A percentile compares a stretch with the other conserved stretches of the same genome.
Evolutionary conservation across 2,329 filamentous ascomycete species (phyloP).

Genomic region (Apiospora phragmitis): DNA sequence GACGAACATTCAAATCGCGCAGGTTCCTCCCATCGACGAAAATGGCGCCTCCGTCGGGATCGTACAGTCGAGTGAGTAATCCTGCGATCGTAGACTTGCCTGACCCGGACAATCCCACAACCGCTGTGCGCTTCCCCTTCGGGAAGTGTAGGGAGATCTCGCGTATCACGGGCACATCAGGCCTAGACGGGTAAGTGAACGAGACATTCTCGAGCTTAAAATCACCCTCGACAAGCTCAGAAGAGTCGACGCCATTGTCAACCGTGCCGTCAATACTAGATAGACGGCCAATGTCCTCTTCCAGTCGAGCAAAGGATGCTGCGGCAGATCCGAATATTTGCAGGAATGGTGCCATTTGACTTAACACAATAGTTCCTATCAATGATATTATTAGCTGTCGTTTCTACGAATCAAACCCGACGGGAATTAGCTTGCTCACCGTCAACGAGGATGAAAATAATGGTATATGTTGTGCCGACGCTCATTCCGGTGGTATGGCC

Average conservation of each 20-base stretch:
- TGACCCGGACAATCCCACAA: conserved; percentile 51
- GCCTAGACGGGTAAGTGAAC: conserved; percentile 40
- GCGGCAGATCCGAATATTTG: conserved; percentile 58
- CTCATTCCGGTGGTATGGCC: conserved; percentile 35
- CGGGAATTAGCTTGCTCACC: conserved; percentile 34
- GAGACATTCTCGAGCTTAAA: conserved; percentile 37
- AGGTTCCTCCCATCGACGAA: conserved; percentile 49
- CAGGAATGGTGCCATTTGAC: conserved; percentile 61
- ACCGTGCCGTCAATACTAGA: conserved; percentile 45
- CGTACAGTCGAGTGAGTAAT: conserved; percentile 58
- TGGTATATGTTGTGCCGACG: conserved; percentile 58
- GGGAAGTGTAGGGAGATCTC: conserved; percentile 34
- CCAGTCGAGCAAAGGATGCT: conserved; percentile 54
- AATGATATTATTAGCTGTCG: conserved; percentile 34
- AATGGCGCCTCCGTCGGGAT: conserved; percentile 50
- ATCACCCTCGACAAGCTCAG: conserved; percentile 40
- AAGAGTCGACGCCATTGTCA: conserved; percentile 35
- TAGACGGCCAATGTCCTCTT: conserved; percentile 52
- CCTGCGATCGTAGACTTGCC: conserved; percentile 53
- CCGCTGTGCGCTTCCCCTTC: conserved; percentile 42
- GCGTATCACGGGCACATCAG: conserved; percentile 36
- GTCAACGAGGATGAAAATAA: conserved; percentile 65
- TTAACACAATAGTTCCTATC: conserved; percentile 54
- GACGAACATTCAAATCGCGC: conserved; percentile 45
- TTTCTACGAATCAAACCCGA: conserved; percentile 25